These are phyloP conservation scores for Parastagonospora avenae DNA, from an alignment of 2,329 filamentous ascomycete genomes.

Conservation along the genomic window DNA sequence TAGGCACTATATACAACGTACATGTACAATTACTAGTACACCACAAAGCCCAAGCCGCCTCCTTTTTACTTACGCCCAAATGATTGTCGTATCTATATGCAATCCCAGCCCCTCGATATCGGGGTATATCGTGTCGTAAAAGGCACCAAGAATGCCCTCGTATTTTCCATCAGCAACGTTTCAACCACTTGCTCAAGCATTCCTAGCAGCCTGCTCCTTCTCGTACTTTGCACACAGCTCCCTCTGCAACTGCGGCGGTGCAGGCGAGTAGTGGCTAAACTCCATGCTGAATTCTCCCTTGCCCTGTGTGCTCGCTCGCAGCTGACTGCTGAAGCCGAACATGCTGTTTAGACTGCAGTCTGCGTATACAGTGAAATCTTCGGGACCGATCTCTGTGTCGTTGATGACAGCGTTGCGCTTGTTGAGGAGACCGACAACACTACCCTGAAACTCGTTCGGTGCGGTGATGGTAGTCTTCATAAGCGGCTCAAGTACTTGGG, in stretches of 20 bases:
- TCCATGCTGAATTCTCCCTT: constrained; percentile 99
- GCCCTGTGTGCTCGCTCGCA: constrained; percentile 92
- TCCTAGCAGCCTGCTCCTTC: constrained; percentile 68
- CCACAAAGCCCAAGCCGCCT: neutral
- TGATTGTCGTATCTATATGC: constrained; percentile 21
- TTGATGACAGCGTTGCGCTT: constrained; percentile 95
- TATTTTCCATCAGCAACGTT: neutral
- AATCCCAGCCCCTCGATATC: constrained; percentile 13
- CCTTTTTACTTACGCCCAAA: constrained; percentile 13
- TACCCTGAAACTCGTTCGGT: constrained; percentile 96
- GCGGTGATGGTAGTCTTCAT: constrained; percentile 99
- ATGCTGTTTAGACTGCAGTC: constrained; percentile 95
- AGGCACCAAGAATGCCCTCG: constrained; percentile 1
- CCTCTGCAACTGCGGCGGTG: constrained; percentile 86
- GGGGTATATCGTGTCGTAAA: constrained; percentile 5
- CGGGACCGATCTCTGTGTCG: constrained; percentile 90
- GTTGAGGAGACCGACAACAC: constrained; percentile 92
- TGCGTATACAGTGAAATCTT: constrained; percentile 90
- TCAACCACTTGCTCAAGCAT: constrained; percentile 55
- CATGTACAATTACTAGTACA: constrained; percentile 25
- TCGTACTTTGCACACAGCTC: constrained; percentile 71
- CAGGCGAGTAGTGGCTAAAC: constrained; percentile 92
- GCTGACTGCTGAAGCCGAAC: constrained; percentile 94
- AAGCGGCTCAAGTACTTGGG: constrained; percentile 87
- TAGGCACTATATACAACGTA: constrained; percentile 11